Base-by-base conservation (phyloP, 371 early-diverging fungal species). In the Mortierella sp. region DNA sequence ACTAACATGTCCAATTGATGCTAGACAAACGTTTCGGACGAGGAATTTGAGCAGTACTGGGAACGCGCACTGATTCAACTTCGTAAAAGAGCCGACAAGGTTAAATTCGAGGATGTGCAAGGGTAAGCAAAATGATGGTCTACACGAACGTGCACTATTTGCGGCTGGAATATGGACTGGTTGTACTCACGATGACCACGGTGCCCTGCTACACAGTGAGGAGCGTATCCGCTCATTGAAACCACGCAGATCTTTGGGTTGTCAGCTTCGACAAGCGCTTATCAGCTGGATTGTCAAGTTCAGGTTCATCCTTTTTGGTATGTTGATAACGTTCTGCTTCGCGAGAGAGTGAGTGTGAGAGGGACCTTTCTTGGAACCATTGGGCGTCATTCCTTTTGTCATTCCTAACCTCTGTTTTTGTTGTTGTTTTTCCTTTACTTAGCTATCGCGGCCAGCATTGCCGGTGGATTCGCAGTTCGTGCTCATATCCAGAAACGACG, bases 201-300 rank as follows among this genome's bases (percentile, higher is more conserved):
- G 13, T 48, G 47, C 12, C 24, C n/a, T 39, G 5, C 27, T 7
- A 31, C 47, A 42, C 62, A 70, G 78, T 21, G 78, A 64, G 54
- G 62, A 57, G 18, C 56, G 60, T 7, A 50, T 70, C 14, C 62
- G 78, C 38, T 76, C 78, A 24, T 21, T 70, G 55, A 65, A 45
- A 34, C 78, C 78, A 41, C 30, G 49, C 30, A 69, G 61, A 48
- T 53, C 70, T 0, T 45, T 76, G 23, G 43, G 58, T 16, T 76
- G 78, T 50, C 70, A 61, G 0, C n/a, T 76, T 41, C 70, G 78
- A 14, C 78, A 76, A 38, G 55, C 66, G 0, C 63, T 70, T 55
- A 52, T 70, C 16, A 38, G 70, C 39, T 76, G 70, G 78, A 49
- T 70, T 21, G 34, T 76, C 54, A 58, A 62, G 41, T 70, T 62